Conservation (phyloP, 2,329 filamentous ascomycete genomes). For the Leptographium wingfieldii region DNA sequence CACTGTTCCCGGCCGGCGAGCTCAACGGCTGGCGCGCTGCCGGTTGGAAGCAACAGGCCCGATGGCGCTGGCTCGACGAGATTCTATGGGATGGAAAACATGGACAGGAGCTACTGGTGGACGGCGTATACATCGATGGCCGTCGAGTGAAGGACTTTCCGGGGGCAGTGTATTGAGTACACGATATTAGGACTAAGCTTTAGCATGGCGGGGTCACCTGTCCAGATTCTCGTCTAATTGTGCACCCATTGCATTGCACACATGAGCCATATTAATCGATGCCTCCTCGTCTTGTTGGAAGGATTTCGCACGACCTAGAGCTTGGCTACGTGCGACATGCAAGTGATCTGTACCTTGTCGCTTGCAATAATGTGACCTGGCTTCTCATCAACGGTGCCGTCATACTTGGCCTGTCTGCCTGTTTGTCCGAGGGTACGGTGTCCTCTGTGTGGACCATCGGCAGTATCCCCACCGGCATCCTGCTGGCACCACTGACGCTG, state of each 20-base stretch:
- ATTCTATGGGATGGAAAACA: not conserved
- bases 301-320: too few species aligned
- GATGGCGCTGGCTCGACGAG: slow-evolving; percentile 11
- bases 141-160: not conserved
- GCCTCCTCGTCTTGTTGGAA: too few species aligned
- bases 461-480: slow-evolving; percentile 1
- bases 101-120: not conserved
- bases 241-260: too few species aligned
- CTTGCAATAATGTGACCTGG: slow-evolving; percentile 1
- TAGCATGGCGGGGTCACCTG: too few species aligned
- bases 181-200: too few species aligned
- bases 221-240: too few species aligned
- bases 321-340: slow-evolving; percentile 5
- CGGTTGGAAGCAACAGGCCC: slow-evolving; percentile 7
- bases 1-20: slow-evolving; percentile 4
- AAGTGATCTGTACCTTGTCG: slow-evolving; percentile 4
- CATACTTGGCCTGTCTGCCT: slow-evolving; percentile 12
- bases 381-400: slow-evolving; percentile 20
- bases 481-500: slow-evolving; percentile 8
- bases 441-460: slow-evolving; percentile 4
- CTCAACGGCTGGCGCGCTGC: slow-evolving; percentile 9
- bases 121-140: not conserved
- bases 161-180: too few species aligned
- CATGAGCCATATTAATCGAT: too few species aligned
- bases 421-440: slow-evolving; percentile 8